A percentile compares a stretch with the other conserved stretches of the same genome.
phyloP scores from a whole-genome alignment of 192 early-diverging fungal genomes.

The Ambispora gerdemannii region DNA sequence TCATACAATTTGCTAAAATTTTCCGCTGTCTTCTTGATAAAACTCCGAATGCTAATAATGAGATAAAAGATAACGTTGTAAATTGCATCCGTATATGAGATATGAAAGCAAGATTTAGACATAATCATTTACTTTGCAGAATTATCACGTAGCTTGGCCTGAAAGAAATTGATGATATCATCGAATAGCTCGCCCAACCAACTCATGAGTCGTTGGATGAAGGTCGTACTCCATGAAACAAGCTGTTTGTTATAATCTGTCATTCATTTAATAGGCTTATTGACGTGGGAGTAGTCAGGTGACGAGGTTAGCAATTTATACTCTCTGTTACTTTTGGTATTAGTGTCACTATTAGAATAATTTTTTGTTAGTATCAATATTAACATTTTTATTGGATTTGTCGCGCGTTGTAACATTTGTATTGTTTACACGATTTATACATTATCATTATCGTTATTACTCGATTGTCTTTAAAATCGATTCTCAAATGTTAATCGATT shows the following conservation, averaged over 20 bases:
- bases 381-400: too few relatives aligned
- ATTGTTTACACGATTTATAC: too few relatives aligned
- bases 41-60: constrained; percentile 10
- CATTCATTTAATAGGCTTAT: background rate
- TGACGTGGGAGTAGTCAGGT: constrained; percentile 9
- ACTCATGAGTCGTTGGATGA: background rate
- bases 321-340: too few relatives aligned
- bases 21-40: constrained; percentile 15
- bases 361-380: too few relatives aligned
- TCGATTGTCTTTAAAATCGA: too few relatives aligned
- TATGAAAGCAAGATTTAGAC: constrained; percentile 1
- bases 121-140: constrained; percentile 18
- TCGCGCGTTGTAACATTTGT: too few relatives aligned
- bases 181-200: constrained; percentile 10
- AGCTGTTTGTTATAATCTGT: background rate
- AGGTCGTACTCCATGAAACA: constrained; percentile 5
- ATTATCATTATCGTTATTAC: too few relatives aligned
- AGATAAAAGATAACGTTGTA: constrained; percentile 14
- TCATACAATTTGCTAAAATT: constrained; percentile 5
- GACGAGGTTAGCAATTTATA: background rate
- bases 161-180: constrained; percentile 9
- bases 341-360: too few relatives aligned
- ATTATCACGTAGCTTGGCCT: background rate
- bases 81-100: background rate
- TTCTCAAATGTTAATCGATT: too few relatives aligned